Evolutionary conservation across 75 land plant genomes (phyloP).

Genomic region (Sequoia sempervirens): DNA sequence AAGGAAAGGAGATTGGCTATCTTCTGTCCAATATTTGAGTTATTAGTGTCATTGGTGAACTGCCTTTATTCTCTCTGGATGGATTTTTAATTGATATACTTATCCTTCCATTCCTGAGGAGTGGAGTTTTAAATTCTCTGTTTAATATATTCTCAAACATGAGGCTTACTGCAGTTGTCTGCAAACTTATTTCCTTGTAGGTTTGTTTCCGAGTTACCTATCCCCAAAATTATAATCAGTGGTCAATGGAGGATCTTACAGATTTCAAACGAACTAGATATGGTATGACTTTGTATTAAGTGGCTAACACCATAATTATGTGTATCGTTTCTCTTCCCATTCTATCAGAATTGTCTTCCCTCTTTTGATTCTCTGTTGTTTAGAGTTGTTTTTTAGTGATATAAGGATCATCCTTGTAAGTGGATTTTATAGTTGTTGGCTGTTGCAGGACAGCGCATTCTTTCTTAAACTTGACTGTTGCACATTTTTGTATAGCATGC

Average conservation of each 20-base stretch:
- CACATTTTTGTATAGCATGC: neutral
- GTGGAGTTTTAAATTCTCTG: neutral
- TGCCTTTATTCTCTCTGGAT: neutral
- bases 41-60: constrained; percentile 72
- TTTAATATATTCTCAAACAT: neutral
- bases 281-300: constrained; percentile 41
- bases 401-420: neutral
- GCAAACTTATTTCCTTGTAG: constrained; percentile 26
- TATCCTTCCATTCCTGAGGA: neutral
- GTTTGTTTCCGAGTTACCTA: constrained; percentile 76
- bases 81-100: neutral
- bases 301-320: neutral
- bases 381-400: neutral
- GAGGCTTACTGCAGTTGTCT: neutral
- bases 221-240: constrained; percentile 67
- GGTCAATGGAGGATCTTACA: constrained; percentile 70
- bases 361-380: neutral
- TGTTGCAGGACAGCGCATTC: neutral
- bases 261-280: constrained; percentile 87
- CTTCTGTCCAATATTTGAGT: constrained; percentile 68
- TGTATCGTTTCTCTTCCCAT: neutral
- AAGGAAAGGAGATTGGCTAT: constrained; percentile 55
- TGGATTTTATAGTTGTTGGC: neutral
- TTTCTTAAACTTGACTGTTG: neutral
- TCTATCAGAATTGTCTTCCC: neutral